Conservation (phyloP, 306 rosid species). For the Fragaria iinumae region DNA sequence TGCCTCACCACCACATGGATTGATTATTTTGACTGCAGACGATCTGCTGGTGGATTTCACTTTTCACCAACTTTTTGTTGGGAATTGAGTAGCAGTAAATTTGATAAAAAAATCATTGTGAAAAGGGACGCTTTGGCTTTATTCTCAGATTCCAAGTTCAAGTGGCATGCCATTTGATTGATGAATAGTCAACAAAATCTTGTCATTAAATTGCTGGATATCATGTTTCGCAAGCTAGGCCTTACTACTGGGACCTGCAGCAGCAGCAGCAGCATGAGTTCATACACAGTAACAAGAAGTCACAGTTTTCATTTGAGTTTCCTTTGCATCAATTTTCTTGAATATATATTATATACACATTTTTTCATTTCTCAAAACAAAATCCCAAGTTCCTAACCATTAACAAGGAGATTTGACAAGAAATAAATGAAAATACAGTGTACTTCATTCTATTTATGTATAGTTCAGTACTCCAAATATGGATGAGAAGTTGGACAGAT, state of each 20-base stretch:
- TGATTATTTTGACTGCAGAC: neutral
- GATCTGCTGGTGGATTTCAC: neutral
- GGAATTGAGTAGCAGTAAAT: neutral
- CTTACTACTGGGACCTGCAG: constrained; percentile 8
- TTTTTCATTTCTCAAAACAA: neutral
- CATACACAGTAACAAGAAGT: neutral
- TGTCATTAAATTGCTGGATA: constrained; percentile 9
- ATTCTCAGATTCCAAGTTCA: constrained; percentile 3
- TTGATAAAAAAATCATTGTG: neutral
- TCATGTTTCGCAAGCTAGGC: constrained; percentile 9
- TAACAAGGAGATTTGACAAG: neutral
- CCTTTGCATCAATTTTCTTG: neutral
- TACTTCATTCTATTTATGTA: neutral
- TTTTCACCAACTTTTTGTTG: constrained; percentile 9
- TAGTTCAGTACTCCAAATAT: neutral
- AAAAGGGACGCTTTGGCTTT: neutral
- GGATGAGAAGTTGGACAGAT: neutral
- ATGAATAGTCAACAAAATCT: constrained; percentile 7
- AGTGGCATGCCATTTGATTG: neutral
- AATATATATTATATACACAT: neutral
- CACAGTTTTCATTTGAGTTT: neutral
- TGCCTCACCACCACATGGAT: neutral
- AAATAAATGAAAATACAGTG: neutral
- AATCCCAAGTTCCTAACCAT: neutral
- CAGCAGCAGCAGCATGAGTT: neutral